Base-by-base conservation (phyloP, 768 basidiomycete species). In the Goffeauzyma gilvescens region DNA sequence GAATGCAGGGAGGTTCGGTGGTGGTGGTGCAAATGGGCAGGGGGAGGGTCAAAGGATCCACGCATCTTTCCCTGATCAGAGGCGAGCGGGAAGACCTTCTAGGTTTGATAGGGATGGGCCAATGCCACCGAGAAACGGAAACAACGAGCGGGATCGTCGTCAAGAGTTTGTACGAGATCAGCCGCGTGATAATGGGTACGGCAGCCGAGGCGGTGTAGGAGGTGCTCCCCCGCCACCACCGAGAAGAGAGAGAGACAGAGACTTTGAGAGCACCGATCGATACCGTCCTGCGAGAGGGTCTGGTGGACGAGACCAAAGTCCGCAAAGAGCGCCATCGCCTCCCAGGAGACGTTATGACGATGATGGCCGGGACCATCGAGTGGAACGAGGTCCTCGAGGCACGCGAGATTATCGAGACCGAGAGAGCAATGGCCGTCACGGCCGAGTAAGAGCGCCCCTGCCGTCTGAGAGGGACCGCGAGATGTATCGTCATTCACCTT, bases 381-480 rank as follows among this genome's bases (percentile, higher is more conserved):
- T 35, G 12, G 13, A 20, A 5, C 39, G 49, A 27, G 36, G 46
- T 10, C 41, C 46, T 6, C 42, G 33, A 34, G 33, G 33, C 33
- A 34, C 12, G 33, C 38, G 9, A 44, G 53, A 21, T 44, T 48
- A 15, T n/a, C n/a, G n/a, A n/a, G n/a, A n/a, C n/a, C n/a, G n/a
- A n/a, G n/a, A n/a, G n/a, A n/a, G n/a, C n/a, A n/a, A n/a, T n/a
- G n/a, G n/a, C n/a, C n/a, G n/a, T n/a, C n/a, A n/a, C n/a, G n/a
- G n/a, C n/a, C n/a, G n/a, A n/a, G n/a, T n/a, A n/a, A n/a, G n/a
- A n/a, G n/a, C n/a, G n/a, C n/a, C n/a, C n/a, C n/a, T n/a, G n/a
- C n/a, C n/a, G n/a, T n/a, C 38, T 50, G 37, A 45, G 46, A n/a
- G 50, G 51, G 8, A 42, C 53, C 9, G 49, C 53, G 20, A 22